Conservation (phyloP, 2,329 filamentous ascomycete species). For the Peltaster fructicola region DNA sequence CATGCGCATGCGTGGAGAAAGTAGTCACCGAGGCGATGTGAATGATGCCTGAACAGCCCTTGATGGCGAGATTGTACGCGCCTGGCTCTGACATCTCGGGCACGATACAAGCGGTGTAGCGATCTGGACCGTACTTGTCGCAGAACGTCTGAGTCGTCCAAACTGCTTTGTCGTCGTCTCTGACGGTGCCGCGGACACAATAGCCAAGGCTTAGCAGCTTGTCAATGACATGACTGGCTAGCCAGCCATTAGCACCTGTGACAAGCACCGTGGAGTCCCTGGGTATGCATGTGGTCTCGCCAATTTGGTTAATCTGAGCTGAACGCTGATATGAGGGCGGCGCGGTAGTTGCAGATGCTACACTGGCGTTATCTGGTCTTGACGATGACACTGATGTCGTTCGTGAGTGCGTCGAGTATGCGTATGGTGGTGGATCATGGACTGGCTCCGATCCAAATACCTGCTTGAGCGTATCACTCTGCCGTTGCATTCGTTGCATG, state of each 20-base stretch:
- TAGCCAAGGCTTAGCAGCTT: slow-evolving; percentile 13
- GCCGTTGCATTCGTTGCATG: too few relatives aligned
- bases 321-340: too few relatives aligned
- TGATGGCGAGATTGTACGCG: slow-evolving; percentile 24
- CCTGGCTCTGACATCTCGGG: slow-evolving; percentile 20
- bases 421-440: too few relatives aligned
- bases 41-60: slow-evolving; percentile 25
- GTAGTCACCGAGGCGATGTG: slow-evolving; percentile 29
- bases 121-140: slow-evolving; percentile 12
- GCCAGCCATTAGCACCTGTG: slow-evolving; percentile 14
- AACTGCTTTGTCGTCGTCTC: slow-evolving; percentile 11
- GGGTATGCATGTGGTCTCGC: too few relatives aligned
- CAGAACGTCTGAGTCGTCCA: slow-evolving; percentile 12
- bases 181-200: slow-evolving; percentile 14
- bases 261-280: slow-evolving; percentile 12
- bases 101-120: slow-evolving; percentile 24
- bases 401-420: too few relatives aligned
- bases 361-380: too few relatives aligned
- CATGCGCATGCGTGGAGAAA: slow-evolving; percentile 23
- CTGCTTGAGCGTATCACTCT: too few relatives aligned
- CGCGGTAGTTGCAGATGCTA: too few relatives aligned
- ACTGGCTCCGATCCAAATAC: too few relatives aligned
- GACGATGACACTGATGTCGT: too few relatives aligned
- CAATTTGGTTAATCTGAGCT: too few relatives aligned
- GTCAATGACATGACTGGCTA: slow-evolving; percentile 14